phyloP scores from a whole-genome alignment of 768 basidiomycete species.

The Lactifluus subvellereus region DNA sequence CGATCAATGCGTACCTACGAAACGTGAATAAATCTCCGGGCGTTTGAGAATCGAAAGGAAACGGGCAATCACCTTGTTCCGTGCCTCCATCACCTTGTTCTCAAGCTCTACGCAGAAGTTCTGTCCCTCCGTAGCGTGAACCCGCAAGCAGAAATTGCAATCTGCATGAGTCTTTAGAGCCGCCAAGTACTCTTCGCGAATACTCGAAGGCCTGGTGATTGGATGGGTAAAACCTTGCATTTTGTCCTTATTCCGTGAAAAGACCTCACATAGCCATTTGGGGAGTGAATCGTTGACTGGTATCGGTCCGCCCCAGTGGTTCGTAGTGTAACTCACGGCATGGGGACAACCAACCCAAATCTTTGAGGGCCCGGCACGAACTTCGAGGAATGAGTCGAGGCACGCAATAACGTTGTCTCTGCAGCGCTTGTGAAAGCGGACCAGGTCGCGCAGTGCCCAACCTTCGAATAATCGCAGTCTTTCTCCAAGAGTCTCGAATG shows the following conservation, averaged over 20 bases:
- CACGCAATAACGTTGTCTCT: background rate
- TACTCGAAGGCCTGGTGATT: background rate
- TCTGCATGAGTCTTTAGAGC: background rate
- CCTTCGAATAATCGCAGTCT: background rate
- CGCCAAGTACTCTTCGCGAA: background rate
- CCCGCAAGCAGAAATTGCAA: background rate
- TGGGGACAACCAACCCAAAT: constrained; percentile 5
- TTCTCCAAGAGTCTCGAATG: constrained; percentile 1
- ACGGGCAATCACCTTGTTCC: background rate
- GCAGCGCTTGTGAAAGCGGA: constrained; percentile 1
- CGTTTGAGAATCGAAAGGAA: background rate
- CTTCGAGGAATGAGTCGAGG: background rate
- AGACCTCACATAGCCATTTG: background rate
- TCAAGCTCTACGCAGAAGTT: background rate
- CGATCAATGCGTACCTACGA: background rate
- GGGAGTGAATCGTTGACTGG: background rate
- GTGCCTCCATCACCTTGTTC: background rate
- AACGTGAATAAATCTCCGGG: background rate
- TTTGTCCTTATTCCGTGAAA: background rate
- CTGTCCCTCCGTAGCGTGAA: background rate
- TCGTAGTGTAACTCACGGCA: no score
- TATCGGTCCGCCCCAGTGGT: background rate
- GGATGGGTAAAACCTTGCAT: background rate
- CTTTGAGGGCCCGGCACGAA: background rate
- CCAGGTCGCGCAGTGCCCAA: background rate